Conservation (phyloP, 2,329 filamentous ascomycete genomes). For the Aspergillus sp. region DNA sequence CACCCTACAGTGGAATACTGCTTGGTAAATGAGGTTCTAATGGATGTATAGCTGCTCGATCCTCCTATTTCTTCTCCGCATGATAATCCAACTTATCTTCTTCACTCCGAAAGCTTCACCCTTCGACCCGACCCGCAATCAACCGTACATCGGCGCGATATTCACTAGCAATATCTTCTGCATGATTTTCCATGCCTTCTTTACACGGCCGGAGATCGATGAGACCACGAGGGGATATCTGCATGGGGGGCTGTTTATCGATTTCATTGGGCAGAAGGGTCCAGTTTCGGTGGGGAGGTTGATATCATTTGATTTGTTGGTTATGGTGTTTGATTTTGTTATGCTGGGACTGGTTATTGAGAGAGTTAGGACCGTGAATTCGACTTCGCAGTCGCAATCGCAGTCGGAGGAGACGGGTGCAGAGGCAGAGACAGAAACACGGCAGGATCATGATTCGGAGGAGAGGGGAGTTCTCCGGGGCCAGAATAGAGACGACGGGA, state of each 20-base stretch:
- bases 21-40: not conserved
- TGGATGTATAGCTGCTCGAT: slow-evolving; percentile 47
- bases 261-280: slow-evolving; percentile 57
- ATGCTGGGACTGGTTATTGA: slow-evolving; percentile 51
- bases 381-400: slow-evolving; percentile 1
- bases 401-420: not conserved
- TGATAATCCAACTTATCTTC: slow-evolving; percentile 50
- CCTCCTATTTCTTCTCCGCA: slow-evolving; percentile 49
- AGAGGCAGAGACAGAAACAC: slow-evolving; percentile 12
- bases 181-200: slow-evolving; percentile 51
- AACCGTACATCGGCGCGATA: slow-evolving; percentile 50
- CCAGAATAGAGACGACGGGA: slow-evolving; percentile 25
- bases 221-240: slow-evolving; percentile 50
- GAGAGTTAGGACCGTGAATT: slow-evolving; percentile 40
- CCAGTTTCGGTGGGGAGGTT: slow-evolving; percentile 50
- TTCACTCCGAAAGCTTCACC: slow-evolving; percentile 54
- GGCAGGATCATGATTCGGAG: slow-evolving; percentile 54
- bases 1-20: not conserved
- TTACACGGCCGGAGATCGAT: slow-evolving; percentile 45
- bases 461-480: slow-evolving; percentile 49
- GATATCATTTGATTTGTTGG: slow-evolving; percentile 46
- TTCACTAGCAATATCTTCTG: slow-evolving; percentile 50
- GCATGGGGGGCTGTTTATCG: slow-evolving; percentile 57
- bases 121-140: slow-evolving; percentile 45
- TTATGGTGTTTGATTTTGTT: slow-evolving; percentile 50